Conservation (phyloP, 345 rosid species). For the Sisymbrium irio region DNA sequence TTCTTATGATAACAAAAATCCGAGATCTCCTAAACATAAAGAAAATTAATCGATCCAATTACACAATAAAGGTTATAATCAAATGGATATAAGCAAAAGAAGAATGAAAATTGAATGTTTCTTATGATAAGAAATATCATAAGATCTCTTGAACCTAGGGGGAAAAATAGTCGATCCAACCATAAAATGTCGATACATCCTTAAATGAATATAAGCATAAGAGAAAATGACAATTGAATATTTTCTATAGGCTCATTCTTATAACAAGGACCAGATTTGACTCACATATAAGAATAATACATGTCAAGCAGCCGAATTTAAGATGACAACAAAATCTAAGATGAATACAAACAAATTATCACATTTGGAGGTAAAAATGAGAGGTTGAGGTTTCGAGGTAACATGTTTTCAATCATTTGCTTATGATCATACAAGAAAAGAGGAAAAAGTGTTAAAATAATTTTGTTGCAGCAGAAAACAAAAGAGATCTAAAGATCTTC, state of each 20-base stretch:
- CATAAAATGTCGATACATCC: background rate
- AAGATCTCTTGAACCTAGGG: background rate
- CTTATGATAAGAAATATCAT: background rate
- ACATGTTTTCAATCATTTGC: background rate
- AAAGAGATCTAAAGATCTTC: background rate
- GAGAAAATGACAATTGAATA: background rate
- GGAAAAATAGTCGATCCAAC: background rate
- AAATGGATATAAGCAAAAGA: background rate
- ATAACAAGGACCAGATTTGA: background rate
- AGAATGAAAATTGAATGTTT: background rate
- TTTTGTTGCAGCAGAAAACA: constrained; percentile 6
- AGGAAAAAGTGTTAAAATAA: background rate
- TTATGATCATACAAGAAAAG: background rate
- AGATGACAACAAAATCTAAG: background rate
- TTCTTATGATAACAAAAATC: background rate
- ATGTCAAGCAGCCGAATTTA: background rate
- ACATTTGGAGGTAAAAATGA: background rate
- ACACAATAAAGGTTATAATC: background rate
- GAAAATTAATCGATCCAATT: background rate
- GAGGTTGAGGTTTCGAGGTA: background rate
- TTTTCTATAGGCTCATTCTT: background rate
- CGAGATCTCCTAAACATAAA: background rate
- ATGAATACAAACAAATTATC: background rate
- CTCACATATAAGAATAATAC: background rate
- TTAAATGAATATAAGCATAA: background rate